Evolutionary conservation across 768 basidiomycete genomes (phyloP), one percentile per base, ranked within the genome.

Genomic region (Agrocybe chaxingu): DNA sequence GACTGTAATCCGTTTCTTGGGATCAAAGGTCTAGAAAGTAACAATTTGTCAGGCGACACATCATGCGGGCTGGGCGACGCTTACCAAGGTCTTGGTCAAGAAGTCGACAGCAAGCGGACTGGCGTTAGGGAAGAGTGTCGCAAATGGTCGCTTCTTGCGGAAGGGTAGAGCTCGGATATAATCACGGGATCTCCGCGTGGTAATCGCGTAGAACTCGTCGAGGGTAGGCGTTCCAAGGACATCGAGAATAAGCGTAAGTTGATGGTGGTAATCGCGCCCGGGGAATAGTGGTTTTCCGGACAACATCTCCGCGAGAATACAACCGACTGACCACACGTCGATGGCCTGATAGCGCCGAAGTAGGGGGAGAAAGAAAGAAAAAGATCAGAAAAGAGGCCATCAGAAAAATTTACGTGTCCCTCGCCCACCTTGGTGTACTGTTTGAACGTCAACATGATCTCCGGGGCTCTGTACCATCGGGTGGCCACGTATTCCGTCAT

Each of bases 361-460:
- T n/a, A 48, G 18, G 19, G 42, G 52, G 43, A 40, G 36, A 52
- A 47, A 50, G 33, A 56, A 31, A 43, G 49, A 36, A 53, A 47
- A 50, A 55, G 45, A 45, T 29, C 30, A 34, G 44, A 35, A 37
- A 10, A 51, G 47, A 46, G 29, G 40, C 39, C 19, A 19, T 42
- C 70, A 57, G 67, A 39, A 53, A 8, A 18, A 19, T 46, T 31
- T 37, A 40, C 10, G 36, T 67, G 67, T 71, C 32, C 10, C 31
- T 19, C 10, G 53, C 69, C 48, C 50, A 82, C 88, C 73, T 94
- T 94, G 4, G 92, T 94, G 66, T 98, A 98, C 72, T 95, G 87
- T 63, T 95, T 93, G 75, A 97, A 98, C 0, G 92, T 96, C 33
- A 98, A 79, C 96, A 98, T 98, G 54, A 98, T 91, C 66, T 98